Evolutionary conservation across 2,329 filamentous ascomycete species (phyloP).

Genomic region (Dothistroma pini): DNA sequence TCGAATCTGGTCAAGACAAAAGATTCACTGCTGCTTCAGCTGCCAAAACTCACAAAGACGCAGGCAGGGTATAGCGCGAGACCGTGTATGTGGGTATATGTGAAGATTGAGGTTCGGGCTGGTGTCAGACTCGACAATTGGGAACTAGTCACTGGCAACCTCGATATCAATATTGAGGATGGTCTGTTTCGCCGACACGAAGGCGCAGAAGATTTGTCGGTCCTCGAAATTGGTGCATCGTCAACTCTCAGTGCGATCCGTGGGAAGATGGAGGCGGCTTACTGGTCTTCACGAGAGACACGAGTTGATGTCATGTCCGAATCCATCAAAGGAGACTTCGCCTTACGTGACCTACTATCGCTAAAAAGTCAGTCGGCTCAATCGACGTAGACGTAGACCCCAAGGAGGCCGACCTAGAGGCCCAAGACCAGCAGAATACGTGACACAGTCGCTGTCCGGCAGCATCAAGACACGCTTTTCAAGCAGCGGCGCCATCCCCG

Average conservation of each 20-base stretch:
- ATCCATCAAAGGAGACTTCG: slow-evolving; percentile 41
- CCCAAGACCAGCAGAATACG: slow-evolving; percentile 37
- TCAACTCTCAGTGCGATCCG: slow-evolving; percentile 35
- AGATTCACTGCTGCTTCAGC: slow-evolving; percentile 20
- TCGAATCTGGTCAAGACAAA: slow-evolving; percentile 30
- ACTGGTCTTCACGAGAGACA: slow-evolving; percentile 39
- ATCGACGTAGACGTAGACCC: slow-evolving; percentile 41
- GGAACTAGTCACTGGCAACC: slow-evolving; percentile 35
- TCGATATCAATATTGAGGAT: slow-evolving; percentile 38
- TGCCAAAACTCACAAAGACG: slow-evolving; percentile 17
- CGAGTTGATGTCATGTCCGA: slow-evolving; percentile 40
- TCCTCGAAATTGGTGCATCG: slow-evolving; percentile 30
- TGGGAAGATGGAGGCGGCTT: slow-evolving; percentile 32
- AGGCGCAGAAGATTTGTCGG: slow-evolving; percentile 23
- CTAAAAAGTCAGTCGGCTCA: slow-evolving; percentile 41
- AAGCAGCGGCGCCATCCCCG: slow-evolving; percentile 26
- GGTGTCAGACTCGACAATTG: slow-evolving; percentile 35
- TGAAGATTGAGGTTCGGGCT: slow-evolving; percentile 37
- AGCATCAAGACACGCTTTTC: slow-evolving; percentile 38
- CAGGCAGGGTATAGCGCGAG: slow-evolving; percentile 10
- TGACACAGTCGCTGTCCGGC: slow-evolving; percentile 35
- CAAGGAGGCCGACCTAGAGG: slow-evolving; percentile 31
- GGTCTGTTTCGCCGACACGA: slow-evolving; percentile 23
- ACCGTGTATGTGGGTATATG: slow-evolving; percentile 39
- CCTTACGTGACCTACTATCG: slow-evolving; percentile 40